These are phyloP conservation scores for Auriscalpium vulgare DNA, from an alignment of 768 basidiomycete genomes.

Conservation along the genomic window DNA sequence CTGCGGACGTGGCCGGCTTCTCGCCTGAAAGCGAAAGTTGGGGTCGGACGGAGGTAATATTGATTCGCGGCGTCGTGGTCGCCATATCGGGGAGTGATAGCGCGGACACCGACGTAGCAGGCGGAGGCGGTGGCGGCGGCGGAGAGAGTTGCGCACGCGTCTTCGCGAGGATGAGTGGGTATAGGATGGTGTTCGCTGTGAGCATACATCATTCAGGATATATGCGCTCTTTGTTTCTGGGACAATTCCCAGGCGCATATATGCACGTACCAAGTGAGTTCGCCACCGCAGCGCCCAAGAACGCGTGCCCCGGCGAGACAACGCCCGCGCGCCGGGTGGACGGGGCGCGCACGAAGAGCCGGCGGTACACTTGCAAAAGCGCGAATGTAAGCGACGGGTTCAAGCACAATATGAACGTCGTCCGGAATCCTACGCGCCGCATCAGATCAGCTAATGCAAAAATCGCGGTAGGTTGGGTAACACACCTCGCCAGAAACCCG, in stretches of 20 bases:
- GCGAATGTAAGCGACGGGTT: conserved; percentile 54
- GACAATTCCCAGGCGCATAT: neutral
- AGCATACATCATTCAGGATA: neutral
- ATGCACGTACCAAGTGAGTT: conserved; percentile 34
- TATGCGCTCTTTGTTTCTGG: conserved; percentile 2
- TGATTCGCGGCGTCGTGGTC: too few relatives aligned
- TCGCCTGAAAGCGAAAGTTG: conserved; percentile 23
- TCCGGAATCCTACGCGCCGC: conserved; percentile 36
- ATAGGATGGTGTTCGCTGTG: conserved; percentile 36
- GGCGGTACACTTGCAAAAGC: conserved; percentile 43
- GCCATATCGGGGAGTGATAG: neutral
- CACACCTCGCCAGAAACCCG: conserved; percentile 51
- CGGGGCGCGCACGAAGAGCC: conserved; percentile 23
- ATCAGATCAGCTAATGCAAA: neutral
- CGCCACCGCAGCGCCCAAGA: conserved; percentile 48
- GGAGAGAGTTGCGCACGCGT: conserved; percentile 38
- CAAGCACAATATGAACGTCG: conserved; percentile 39
- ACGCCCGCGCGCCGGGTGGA: conserved; percentile 11
- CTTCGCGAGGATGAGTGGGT: conserved; percentile 56
- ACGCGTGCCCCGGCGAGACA: conserved; percentile 35
- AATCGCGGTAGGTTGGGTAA: neutral
- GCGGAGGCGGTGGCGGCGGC: conserved; percentile 29
- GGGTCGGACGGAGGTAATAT: conserved; percentile 8
- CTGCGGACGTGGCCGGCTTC: conserved; percentile 17
- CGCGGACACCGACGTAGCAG: neutral